Percentiles rank a stretch among this genome's conserved stretches.
Conservation (phyloP, 306 rosid genomes). For the Citrullus mucosospermus region DNA sequence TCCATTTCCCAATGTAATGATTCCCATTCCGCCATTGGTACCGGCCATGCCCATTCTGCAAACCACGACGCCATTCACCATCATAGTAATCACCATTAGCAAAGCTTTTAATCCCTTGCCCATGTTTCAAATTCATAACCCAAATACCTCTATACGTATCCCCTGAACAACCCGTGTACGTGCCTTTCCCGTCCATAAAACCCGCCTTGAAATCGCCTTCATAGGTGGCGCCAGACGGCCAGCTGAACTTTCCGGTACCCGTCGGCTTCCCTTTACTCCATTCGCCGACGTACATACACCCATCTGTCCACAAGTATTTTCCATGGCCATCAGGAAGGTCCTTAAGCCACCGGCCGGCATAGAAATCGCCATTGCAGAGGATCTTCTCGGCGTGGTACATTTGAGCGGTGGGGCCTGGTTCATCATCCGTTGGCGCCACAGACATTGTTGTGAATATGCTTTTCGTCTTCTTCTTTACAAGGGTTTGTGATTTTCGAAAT, state of each 20-base stretch:
- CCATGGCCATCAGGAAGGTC: conserved; percentile 60
- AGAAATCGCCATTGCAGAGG: conserved; percentile 61
- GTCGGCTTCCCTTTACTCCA: conserved; percentile 49
- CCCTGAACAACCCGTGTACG: conserved; percentile 51
- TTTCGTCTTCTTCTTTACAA: conserved; percentile 44
- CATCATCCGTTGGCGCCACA: conserved; percentile 75
- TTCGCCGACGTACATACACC: conserved; percentile 82
- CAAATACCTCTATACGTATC: conserved; percentile 67
- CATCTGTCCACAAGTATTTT: conserved; percentile 82
- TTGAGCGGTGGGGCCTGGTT: conserved; percentile 19
- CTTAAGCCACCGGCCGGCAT: conserved; percentile 55
- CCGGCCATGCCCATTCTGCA: conserved; percentile 69
- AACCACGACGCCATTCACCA: conserved; percentile 80
- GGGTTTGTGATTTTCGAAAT: conserved; percentile 40
- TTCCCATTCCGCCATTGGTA: conserved; percentile 81
- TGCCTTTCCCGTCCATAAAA: conserved; percentile 72
- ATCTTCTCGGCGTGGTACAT: conserved; percentile 42
- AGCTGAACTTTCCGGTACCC: conserved; percentile 75
- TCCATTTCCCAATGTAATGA: conserved; percentile 75
- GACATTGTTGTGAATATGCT: conserved; percentile 58
- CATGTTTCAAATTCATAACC: conserved; percentile 74
- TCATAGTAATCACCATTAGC: conserved; percentile 76
- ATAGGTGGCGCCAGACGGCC: conserved; percentile 90
- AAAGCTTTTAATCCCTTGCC: conserved; percentile 54
- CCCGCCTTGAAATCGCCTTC: conserved; percentile 69